Evolutionary conservation across 1,284 basidiomycete species (phyloP), one percentile per base, ranked within the genome.

Genomic region (Cystobasidium slooffiae): DNA sequence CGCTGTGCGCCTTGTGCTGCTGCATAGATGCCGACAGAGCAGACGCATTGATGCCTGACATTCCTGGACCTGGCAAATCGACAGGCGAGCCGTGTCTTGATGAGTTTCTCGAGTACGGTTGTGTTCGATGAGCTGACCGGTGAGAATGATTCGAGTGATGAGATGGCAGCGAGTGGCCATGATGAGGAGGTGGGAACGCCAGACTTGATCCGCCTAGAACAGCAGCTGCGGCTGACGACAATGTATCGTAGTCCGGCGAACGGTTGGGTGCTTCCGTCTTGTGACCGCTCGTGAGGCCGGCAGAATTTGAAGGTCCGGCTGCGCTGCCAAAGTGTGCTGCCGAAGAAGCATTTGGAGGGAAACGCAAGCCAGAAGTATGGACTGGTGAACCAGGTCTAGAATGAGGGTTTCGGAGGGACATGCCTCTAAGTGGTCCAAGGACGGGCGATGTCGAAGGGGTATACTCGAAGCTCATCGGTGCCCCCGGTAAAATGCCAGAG

Each of bases 371-470:
- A 31, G 69, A 61, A 8, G 52, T 31, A 24, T 73, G 70, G 1
- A 73, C 70, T 6, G 70, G 70, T 22, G 56, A 62, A 39, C 14
- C 47, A 20, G 70, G 70, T 53, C 70, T 53, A 7, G 64, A 66
- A 46, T 62, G 62, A 31, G 70, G 70, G 37, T 66, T 66, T 16
- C 70, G 22, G 37, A 79, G 70, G 12, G 76, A 76, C 61, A 79
- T 58, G 12, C 78, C 78, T 72, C 90, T 87, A 81, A 96, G 85
- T 4, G 92, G 90, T 0, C 90, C 91, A 20, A 94, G 86, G 83
- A 94, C 93, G 0, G 93, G 93, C 76, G 88, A 90, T 0, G 91
- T 90, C n/a, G 83, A 82, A 1, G 82, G 82, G 10, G 83, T 82
- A 74, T 82, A 82, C 24, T 77, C 80, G 18, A 84, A 76, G 39